Evolutionary conservation across 2,329 filamentous ascomycete genomes (phyloP).

Genomic region (Ophiostoma sp.): DNA sequence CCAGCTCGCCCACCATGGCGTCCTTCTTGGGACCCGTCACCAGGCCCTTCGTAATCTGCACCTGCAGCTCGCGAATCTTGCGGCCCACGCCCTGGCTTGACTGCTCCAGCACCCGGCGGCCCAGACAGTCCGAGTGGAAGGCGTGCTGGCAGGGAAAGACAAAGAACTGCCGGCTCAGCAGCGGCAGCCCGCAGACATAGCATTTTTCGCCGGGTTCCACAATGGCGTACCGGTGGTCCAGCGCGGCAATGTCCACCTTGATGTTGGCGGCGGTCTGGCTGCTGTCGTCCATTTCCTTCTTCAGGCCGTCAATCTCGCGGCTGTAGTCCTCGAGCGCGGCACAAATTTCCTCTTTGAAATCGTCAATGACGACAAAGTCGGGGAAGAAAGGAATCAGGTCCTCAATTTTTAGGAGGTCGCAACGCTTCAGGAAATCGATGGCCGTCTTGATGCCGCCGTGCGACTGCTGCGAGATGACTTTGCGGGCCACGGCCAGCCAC

Average conservation of each 20-base stretch:
- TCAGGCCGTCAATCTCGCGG: constrained; percentile 82
- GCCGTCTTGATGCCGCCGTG: constrained; percentile 82
- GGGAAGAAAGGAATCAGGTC: constrained; percentile 98
- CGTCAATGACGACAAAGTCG: constrained; percentile 97
- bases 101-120: constrained; percentile 79
- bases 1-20: constrained; percentile 81
- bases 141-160: constrained; percentile 98
- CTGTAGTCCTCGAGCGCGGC: constrained; percentile 89
- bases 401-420: constrained; percentile 90
- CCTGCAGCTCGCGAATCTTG: constrained; percentile 82
- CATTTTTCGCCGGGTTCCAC: constrained; percentile 96
- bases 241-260: constrained; percentile 78
- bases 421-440: constrained; percentile 89
- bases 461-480: constrained; percentile 69
- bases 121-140: constrained; percentile 94
- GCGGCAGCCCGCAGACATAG: constrained; percentile 80
- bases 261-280: constrained; percentile 88
- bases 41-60: constrained; percentile 75
- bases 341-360: constrained; percentile 99
- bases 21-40: constrained; percentile 72
- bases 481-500: constrained; percentile 92
- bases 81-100: constrained; percentile 73
- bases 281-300: constrained; percentile 94
- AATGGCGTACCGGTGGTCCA: constrained; percentile 90
- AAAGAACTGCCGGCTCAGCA: constrained; percentile 91